Evolutionary conservation across 139 green algal genomes (phyloP).

Genomic region (Pleodorina starrii): DNA sequence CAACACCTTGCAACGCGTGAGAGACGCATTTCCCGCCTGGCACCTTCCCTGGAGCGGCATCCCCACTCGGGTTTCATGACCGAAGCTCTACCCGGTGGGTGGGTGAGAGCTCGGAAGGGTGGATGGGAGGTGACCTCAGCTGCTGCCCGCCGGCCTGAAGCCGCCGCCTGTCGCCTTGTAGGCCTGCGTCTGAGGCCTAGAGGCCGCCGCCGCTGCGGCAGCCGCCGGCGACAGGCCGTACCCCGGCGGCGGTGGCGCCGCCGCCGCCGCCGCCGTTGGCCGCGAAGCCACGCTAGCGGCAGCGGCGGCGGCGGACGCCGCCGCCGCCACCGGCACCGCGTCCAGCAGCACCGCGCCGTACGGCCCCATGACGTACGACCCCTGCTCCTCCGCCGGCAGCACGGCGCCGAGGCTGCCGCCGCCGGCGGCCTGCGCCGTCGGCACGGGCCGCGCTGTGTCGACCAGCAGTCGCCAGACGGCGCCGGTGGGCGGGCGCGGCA

Average conservation of each 20-base stretch:
- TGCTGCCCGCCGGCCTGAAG: background rate
- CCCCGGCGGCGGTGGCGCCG: background rate
- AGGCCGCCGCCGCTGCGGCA: background rate
- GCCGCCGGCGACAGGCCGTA: slow-evolving; percentile 39
- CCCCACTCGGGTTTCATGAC: too few species aligned
- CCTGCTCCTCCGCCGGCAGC: slow-evolving; percentile 4
- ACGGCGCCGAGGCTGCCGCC: slow-evolving; percentile 3
- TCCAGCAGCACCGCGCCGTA: slow-evolving; percentile 23
- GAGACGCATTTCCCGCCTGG: too few species aligned
- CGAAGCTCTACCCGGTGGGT: too few species aligned
- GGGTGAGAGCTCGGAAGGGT: too few species aligned
- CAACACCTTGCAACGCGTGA: too few species aligned
- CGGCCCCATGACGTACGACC: background rate
- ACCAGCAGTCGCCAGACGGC: slow-evolving; percentile 25
- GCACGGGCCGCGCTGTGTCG: slow-evolving; percentile 23
- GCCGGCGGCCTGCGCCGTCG: background rate
- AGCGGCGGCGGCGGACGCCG: background rate
- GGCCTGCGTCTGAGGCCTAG: background rate
- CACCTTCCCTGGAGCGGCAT: too few species aligned
- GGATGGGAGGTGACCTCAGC: too few species aligned
- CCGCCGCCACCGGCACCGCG: slow-evolving; percentile 11
- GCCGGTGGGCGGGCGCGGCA: slow-evolving; percentile 22
- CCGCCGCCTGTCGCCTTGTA: background rate
- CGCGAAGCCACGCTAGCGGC: background rate
- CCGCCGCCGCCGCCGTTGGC: background rate